Conservation (phyloP, 2,329 filamentous ascomycete genomes). For the Fusarium metavorans region DNA sequence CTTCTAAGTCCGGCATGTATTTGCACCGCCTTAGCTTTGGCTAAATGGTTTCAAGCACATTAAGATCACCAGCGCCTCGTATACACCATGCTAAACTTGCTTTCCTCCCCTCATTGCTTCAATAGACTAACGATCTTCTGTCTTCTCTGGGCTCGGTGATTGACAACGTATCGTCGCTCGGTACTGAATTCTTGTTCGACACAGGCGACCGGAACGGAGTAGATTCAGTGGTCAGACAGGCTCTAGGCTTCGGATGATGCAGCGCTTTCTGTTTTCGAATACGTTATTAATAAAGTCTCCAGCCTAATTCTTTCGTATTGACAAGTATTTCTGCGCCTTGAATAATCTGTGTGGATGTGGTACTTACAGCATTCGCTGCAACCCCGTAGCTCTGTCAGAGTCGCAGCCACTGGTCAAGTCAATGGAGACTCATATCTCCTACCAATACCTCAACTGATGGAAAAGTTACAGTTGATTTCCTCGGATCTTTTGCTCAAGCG, state of each 20-base stretch:
- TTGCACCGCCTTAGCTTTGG: neutral
- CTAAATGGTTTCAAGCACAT: neutral
- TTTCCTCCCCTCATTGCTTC: fast-evolving
- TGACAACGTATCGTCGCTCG: neutral
- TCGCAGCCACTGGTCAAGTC: neutral
- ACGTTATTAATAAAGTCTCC: fast-evolving
- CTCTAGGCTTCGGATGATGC: fast-evolving
- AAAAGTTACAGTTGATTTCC: neutral
- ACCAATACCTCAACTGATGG: too few species aligned
- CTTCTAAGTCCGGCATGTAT: neutral
- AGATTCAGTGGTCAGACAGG: neutral
- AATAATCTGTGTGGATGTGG: neutral
- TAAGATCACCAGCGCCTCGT: neutral
- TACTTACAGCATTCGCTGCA: neutral
- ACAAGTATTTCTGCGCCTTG: fast-evolving
- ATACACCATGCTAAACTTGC: neutral
- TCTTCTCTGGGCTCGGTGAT: neutral
- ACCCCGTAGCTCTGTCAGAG: neutral
- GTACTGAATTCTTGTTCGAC: neutral
- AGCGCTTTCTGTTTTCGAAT: neutral
- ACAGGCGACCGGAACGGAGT: neutral
- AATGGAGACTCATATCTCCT: neutral
- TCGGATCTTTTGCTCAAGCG: fast-evolving
- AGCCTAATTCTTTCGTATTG: neutral
- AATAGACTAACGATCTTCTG: neutral